These are phyloP conservation scores for Cyamopsis tetragonoloba DNA, from an alignment of 306 rosid species.

Conservation along the genomic window DNA sequence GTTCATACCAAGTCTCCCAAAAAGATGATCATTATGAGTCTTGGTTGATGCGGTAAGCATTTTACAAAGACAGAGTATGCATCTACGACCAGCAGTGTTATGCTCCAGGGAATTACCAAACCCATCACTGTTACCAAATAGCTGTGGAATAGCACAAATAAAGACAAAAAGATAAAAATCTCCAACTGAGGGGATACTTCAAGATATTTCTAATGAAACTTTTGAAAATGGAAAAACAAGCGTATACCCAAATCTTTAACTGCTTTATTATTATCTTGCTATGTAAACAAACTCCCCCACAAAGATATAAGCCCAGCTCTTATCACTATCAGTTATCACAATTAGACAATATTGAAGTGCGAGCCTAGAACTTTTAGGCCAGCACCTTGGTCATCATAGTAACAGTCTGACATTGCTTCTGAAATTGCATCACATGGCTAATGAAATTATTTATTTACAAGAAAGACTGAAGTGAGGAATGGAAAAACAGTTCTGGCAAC, in stretches of 20 bases:
- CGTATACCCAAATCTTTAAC: background rate
- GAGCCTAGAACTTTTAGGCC: background rate
- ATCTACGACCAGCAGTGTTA: conserved; percentile 65
- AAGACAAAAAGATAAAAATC: background rate
- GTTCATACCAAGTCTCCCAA: conserved; percentile 67
- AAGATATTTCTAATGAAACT: background rate
- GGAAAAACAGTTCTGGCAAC: background rate
- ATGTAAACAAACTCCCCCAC: background rate
- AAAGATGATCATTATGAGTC: conserved; percentile 45
- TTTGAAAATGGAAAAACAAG: background rate
- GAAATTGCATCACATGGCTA: conserved; percentile 9
- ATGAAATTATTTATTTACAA: background rate
- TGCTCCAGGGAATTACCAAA: conserved; percentile 84
- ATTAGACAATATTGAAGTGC: conserved; percentile 1
- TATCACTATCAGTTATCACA: background rate
- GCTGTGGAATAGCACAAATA: conserved; percentile 44
- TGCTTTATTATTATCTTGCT: background rate
- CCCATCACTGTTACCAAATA: conserved; percentile 89
- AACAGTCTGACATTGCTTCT: background rate
- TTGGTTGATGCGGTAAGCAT: conserved; percentile 51
- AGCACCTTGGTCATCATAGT: background rate
- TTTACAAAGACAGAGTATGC: conserved; percentile 67
- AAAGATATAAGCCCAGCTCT: background rate
- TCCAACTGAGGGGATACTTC: background rate
- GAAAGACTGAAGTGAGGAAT: background rate